phyloP scores from a whole-genome alignment of 345 rosid species.

The Laguncularia racemosa region DNA sequence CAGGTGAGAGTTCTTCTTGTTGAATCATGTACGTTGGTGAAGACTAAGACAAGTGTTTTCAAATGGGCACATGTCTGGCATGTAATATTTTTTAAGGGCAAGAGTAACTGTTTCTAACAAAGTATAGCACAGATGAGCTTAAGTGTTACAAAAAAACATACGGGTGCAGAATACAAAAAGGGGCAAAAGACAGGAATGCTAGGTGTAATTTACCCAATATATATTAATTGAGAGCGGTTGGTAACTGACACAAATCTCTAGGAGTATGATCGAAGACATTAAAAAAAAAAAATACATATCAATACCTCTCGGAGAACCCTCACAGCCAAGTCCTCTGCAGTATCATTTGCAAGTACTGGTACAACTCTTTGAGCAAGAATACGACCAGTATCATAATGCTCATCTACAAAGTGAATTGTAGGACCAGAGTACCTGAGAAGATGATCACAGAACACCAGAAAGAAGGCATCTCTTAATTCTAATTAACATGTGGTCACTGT shows the following conservation, averaged over 20 bases:
- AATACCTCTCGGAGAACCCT: conserved; percentile 75
- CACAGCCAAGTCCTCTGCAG: conserved; percentile 63
- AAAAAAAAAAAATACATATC: neutral
- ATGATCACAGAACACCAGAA: neutral
- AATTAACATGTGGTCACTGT: neutral
- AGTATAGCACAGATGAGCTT: too few species aligned
- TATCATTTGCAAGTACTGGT: conserved; percentile 55
- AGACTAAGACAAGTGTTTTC: too few species aligned
- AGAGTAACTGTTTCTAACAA: too few species aligned
- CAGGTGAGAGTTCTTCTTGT: too few species aligned
- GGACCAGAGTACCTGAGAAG: conserved; percentile 70
- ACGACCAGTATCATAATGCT: conserved; percentile 74
- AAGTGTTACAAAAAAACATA: too few species aligned
- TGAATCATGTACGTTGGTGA: too few species aligned
- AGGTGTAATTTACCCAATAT: too few species aligned
- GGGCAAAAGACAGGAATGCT: too few species aligned
- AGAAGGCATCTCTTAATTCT: neutral
- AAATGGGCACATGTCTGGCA: too few species aligned
- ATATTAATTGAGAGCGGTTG: neutral
- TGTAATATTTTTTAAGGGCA: too few species aligned
- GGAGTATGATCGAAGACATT: neutral
- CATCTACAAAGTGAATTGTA: conserved; percentile 89
- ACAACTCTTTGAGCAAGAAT: conserved; percentile 84
- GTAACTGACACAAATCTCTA: neutral
- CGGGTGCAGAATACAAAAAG: too few species aligned